Conservation (phyloP, 225 moss, liverwort and hornwort genomes). For the Physcomitrellopsis africana region DNA sequence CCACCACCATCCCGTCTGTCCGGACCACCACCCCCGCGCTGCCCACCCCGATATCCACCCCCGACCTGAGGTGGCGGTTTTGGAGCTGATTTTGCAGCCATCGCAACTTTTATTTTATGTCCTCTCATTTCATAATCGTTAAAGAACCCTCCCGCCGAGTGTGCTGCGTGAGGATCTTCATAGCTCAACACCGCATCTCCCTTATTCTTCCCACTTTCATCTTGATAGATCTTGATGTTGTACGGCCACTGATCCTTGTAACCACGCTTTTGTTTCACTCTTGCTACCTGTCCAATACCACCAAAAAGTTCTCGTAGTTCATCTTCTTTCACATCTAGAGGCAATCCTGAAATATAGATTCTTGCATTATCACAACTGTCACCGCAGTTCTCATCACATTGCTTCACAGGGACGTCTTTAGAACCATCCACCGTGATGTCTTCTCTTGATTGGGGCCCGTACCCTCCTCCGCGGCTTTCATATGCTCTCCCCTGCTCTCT, state of each 20-base stretch:
- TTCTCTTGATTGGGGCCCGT: constrained; percentile 57
- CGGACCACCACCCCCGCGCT: constrained; percentile 47
- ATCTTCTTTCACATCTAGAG: constrained; percentile 79
- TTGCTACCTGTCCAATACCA: constrained; percentile 96
- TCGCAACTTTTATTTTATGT: constrained; percentile 88
- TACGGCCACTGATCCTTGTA: constrained; percentile 99
- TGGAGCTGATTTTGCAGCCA: constrained; percentile 97
- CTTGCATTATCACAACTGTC: constrained; percentile 92
- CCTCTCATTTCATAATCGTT: constrained; percentile 89
- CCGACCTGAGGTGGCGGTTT: constrained; percentile 69
- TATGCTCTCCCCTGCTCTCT: constrained; percentile 66
- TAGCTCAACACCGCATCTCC: constrained; percentile 96
- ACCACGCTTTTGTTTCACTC: constrained; percentile 98
- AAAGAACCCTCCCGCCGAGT: constrained; percentile 92
- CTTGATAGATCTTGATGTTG: constrained; percentile 93
- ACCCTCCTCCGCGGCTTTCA: constrained; percentile 53
- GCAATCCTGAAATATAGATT: constrained; percentile 93
- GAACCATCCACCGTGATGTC: constrained; percentile 47
- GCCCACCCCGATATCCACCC: constrained; percentile 51
- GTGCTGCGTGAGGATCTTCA: constrained; percentile 92
- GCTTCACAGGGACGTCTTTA: constrained; percentile 69
- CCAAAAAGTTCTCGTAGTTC: constrained; percentile 92
- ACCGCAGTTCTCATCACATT: constrained; percentile 92
- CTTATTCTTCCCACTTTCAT: constrained; percentile 86
- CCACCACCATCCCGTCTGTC: constrained; percentile 75